Evolutionary conservation across 2,329 filamentous ascomycete genomes (phyloP), one percentile per base, ranked within the genome.

Genomic region (Scedosporium aurantiacum): DNA sequence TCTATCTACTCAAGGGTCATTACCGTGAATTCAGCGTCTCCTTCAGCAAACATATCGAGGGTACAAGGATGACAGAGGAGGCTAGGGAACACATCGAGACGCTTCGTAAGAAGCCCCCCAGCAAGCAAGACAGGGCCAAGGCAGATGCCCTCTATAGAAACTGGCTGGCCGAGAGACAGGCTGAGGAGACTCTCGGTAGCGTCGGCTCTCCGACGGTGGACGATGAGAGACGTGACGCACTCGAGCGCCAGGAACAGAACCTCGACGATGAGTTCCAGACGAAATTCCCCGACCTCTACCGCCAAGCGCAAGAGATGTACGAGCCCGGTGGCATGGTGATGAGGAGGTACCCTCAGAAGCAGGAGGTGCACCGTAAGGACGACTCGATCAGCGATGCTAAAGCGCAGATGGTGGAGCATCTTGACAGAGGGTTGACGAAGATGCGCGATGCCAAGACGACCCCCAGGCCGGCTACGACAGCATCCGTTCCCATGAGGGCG

Each of bases 1-100:
- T 74, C 63, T 83, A 83, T 65, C 72, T 83, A 6, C 73, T 84
- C 40, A 82, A 82, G 66, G 81, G 81, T 0, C 79, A 81, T 60
- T 84, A 80, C 66, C 74, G 75, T 56, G 81, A 83, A 64, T 83
- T 83, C 63, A 80, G 79, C 16, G 72, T 73, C 27, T 79, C 78
- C 0, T 83, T 81, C 64, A 76, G 77, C 63, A 78, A 77, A 63
- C 78, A 81, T 63, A 79, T 82, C 63, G 73, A 72, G 21, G 76
- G 75, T 4, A 66, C 70, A 32, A 77, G 72, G 63, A 79, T 74
- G 67, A 75, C 74, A 1, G 69, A 73, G 23, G 72, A 71, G 6
- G 73, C 73, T n/a, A 73, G 72, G 43, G 70, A 75, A 52, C 75
- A 77, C 61, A 72, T 50, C 1, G 63, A 67, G 23, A 52, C 58